phyloP scores from a whole-genome alignment of 2,329 filamentous ascomycete species.

The Colletotrichum eleusines region DNA sequence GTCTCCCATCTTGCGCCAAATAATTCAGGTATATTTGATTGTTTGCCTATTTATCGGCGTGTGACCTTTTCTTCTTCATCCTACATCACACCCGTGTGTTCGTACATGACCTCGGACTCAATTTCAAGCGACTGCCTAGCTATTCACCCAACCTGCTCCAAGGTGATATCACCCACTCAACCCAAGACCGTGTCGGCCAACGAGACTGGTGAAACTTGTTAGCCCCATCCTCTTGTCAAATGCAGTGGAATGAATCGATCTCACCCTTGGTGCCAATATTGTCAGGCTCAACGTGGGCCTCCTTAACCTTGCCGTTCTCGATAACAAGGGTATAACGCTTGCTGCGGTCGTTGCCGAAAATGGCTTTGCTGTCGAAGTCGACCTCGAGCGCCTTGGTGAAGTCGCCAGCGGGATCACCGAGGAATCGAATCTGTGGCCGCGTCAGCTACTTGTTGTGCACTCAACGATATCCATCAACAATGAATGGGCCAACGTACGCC shows the following conservation, averaged over 20 bases:
- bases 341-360: slow-evolving; percentile 86
- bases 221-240: slow-evolving; percentile 1
- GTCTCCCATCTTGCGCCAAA: neutral
- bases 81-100: neutral
- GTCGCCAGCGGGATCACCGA: slow-evolving; percentile 81
- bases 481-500: slow-evolving; percentile 69
- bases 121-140: neutral
- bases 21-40: neutral
- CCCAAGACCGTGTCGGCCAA: slow-evolving; percentile 64
- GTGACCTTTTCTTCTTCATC: neutral
- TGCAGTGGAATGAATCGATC: slow-evolving; percentile 43
- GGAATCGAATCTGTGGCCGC: slow-evolving; percentile 82
- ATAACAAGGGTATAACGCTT: slow-evolving; percentile 90
- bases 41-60: neutral
- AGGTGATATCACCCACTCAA: slow-evolving; percentile 41
- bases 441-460: slow-evolving; percentile 10
- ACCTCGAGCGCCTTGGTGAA: slow-evolving; percentile 90
- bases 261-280: slow-evolving; percentile 84
- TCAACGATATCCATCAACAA: neutral
- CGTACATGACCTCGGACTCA: neutral
- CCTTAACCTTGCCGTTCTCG: slow-evolving; percentile 86
- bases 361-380: slow-evolving; percentile 79
- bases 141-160: neutral
- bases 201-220: slow-evolving; percentile 54
- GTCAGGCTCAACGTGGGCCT: slow-evolving; percentile 87